Base-by-base conservation (phyloP, 2,329 filamentous ascomycete genomes). In the Fusarium armeniacum region DNA sequence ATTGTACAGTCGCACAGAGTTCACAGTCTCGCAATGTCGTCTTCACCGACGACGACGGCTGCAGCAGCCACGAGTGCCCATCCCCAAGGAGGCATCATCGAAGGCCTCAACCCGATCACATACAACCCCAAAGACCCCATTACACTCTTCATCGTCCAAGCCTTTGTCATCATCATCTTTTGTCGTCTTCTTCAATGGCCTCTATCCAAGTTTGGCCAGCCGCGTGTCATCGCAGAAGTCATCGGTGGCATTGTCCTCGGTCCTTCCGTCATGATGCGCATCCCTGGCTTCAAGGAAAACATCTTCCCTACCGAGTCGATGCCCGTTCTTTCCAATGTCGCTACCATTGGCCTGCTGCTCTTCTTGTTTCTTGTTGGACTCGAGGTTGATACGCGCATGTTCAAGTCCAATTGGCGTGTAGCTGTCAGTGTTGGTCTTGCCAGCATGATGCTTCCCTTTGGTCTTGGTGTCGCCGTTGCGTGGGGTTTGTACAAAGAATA, bases 291-390 rank as follows among this genome's bases (percentile, higher is more conserved):
- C 81, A 84, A 88, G 52, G 80, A 83, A 4, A 84, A 90, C 68
- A 95, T 97, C 70, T 97, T 97, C 75, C 93, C 94, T 0, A 76
- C 83, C 0, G 87, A 82, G 1, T 94, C 93, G 3, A 92, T 97
- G 78, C 90, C 93, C 4, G 89, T 90, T 54, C 83, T 97, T 51
- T 90, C 83, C 72, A 86, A 94, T 56, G 92, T 93, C 45, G 93
- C 94, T 45, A 97, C 96, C 72, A 81, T 97, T 5, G 94, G 94
- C 8, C 83, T 97, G 54, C 87, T 97, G 16, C 84, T 97, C 10
- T 97, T 96, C 77, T 83, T 97, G 36, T 97, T 97, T 80, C 84
- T 97, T 61, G 93, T 97, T 26, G 94, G 93, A 3, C 84, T 97
- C 5, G 94, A 97, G 81, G 93, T 94, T 45, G 93, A 97, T 75